Conservation (phyloP, 306 rosid genomes). For the apple (Malus domestica) region DNA sequence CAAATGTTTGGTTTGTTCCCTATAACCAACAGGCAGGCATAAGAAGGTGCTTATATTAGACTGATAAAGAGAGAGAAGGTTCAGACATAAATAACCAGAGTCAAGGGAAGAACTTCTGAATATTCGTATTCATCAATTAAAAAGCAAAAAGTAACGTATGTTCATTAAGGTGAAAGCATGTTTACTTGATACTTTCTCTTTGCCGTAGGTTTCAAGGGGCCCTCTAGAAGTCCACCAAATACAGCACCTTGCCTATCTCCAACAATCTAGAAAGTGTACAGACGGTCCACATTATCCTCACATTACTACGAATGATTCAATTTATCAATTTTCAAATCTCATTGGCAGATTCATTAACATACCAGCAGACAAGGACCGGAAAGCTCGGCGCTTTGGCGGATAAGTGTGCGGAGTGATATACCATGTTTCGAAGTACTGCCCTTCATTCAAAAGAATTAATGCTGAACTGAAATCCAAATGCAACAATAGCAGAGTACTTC, state of each 20-base stretch:
- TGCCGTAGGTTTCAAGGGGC: slow-evolving; percentile 76
- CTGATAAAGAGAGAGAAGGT: slow-evolving; percentile 1
- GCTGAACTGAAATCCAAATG: slow-evolving; percentile 40
- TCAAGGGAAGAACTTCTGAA: not conserved
- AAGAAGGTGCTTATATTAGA: not conserved
- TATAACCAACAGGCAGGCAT: slow-evolving; percentile 15
- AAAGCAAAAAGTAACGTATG: not conserved
- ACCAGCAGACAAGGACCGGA: slow-evolving; percentile 92
- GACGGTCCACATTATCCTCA: slow-evolving; percentile 6
- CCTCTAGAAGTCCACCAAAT: slow-evolving; percentile 84
- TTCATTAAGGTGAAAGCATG: not conserved
- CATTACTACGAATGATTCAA: slow-evolving; percentile 4
- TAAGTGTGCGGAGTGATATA: slow-evolving; percentile 90
- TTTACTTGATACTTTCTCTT: slow-evolving; percentile 86
- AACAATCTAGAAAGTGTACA: slow-evolving; percentile 51
- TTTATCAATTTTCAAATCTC: not conserved
- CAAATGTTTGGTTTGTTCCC: slow-evolving; percentile 90
- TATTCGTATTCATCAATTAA: not conserved
- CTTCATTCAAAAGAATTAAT: slow-evolving; percentile 67
- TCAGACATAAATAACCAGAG: not conserved
- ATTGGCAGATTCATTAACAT: slow-evolving; percentile 16
- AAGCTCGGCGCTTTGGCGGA: slow-evolving; percentile 79
- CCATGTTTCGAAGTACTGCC: slow-evolving; percentile 98
- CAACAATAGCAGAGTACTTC: slow-evolving; percentile 7
- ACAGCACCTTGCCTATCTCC: slow-evolving; percentile 90